Percentiles rank a stretch among this genome's conserved stretches.
phyloP scores from a whole-genome alignment of 805 yeast species.

The Millerago galiae region DNA sequence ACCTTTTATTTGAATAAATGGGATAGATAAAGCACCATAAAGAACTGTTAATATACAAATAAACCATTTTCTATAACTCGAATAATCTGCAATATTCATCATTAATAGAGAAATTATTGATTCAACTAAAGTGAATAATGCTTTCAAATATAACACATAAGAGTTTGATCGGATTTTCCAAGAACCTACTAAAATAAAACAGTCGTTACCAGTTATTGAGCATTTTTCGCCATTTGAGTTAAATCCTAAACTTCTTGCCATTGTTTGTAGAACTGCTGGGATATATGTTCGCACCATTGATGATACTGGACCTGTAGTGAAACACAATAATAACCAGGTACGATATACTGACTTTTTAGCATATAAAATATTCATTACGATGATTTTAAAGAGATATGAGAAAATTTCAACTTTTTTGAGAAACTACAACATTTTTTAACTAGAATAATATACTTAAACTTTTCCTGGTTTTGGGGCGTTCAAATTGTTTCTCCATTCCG shows the following conservation, averaged over 20 bases:
- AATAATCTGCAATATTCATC: conserved; percentile 37
- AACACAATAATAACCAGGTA: conserved; percentile 34
- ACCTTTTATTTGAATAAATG: conserved; percentile 28
- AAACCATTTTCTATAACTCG: conserved; percentile 30
- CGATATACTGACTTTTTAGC: conserved; percentile 18
- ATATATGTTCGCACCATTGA: conserved; percentile 36
- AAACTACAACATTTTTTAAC: not conserved
- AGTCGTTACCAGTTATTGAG: conserved; percentile 28
- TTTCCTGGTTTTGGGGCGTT: not conserved
- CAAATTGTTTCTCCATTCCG: conserved; percentile 5
- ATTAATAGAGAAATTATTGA: conserved; percentile 30
- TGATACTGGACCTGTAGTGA: conserved; percentile 36
- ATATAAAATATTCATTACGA: conserved; percentile 1
- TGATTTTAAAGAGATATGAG: not conserved
- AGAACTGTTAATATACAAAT: conserved; percentile 27
- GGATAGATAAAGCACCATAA: conserved; percentile 31
- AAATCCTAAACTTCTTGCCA: conserved; percentile 28
- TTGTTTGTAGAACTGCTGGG: conserved; percentile 35
- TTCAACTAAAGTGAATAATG: conserved; percentile 33
- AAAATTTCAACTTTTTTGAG: not conserved
- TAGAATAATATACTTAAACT: not conserved
- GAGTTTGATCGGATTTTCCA: conserved; percentile 30
- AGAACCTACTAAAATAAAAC: conserved; percentile 31
- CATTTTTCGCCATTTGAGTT: conserved; percentile 24
- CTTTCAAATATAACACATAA: conserved; percentile 32